These are phyloP conservation scores for Heliamphora pulchella DNA, from an alignment of 179 eudicot species.

Conservation along the genomic window DNA sequence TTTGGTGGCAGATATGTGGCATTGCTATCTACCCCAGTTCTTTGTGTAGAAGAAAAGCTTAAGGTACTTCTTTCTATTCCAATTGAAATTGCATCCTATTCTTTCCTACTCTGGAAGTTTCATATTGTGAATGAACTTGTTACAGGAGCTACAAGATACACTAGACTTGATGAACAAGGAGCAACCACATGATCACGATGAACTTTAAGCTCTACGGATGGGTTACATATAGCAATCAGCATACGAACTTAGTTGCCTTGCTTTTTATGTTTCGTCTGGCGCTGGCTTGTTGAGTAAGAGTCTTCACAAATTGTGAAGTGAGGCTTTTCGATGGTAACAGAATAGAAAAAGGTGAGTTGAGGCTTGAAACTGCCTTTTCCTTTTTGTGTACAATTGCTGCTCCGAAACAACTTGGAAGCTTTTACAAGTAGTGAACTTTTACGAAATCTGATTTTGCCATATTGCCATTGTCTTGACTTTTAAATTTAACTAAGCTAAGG, in stretches of 20 bases:
- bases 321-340: slow-evolving; percentile 7
- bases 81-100: not conserved
- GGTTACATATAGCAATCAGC: slow-evolving; percentile 2
- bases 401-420: not conserved
- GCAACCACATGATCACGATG: slow-evolving; percentile 62
- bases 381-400: slow-evolving; percentile 13
- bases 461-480: not conserved
- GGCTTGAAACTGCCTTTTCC: slow-evolving; percentile 4
- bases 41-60: slow-evolving; percentile 74
- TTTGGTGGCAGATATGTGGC: slow-evolving; percentile 68
- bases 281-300: not conserved
- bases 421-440: not conserved
- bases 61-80: slow-evolving; percentile 43
- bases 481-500: not conserved
- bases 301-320: not conserved
- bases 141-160: slow-evolving; percentile 72
- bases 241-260: not conserved
- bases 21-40: slow-evolving; percentile 70
- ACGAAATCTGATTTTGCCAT: slow-evolving; percentile 3
- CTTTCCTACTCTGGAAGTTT: not conserved
- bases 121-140: slow-evolving; percentile 17
- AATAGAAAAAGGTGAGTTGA: not conserved
- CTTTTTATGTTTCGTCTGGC: slow-evolving; percentile 1
- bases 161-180: slow-evolving; percentile 60
- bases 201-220: slow-evolving; percentile 33